A percentile compares a stretch with the other conserved stretches of the same genome.
Evolutionary conservation across 768 basidiomycete species (phyloP).

Genomic region (Collybia nuda): DNA sequence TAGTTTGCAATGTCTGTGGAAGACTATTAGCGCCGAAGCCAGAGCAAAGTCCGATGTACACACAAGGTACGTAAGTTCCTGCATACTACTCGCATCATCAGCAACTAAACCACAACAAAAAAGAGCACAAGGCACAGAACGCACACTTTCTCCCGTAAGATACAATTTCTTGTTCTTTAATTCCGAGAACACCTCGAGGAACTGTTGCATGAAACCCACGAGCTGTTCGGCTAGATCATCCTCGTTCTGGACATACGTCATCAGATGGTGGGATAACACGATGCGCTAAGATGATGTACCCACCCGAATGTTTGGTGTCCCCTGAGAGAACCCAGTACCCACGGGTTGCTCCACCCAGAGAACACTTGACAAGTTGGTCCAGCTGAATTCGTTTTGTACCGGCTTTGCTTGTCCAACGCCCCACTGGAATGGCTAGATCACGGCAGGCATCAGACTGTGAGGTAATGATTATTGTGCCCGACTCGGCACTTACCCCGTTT

Average conservation of each 20-base stretch:
- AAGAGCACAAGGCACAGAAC: conserved; percentile 20
- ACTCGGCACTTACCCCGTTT: conserved; percentile 54
- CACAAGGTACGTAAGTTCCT: conserved; percentile 59
- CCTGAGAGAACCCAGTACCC: conserved; percentile 77
- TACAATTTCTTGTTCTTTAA: conserved; percentile 73
- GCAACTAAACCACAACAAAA: not conserved
- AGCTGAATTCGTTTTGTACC: conserved; percentile 65
- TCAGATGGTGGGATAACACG: not conserved
- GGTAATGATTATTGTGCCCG: not conserved
- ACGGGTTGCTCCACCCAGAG: conserved; percentile 81
- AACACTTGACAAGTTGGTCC: conserved; percentile 78
- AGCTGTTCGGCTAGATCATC: conserved; percentile 47
- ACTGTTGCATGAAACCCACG: conserved; percentile 70
- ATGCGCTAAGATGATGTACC: conserved; percentile 14
- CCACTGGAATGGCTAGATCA: conserved; percentile 65
- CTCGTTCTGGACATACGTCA: conserved; percentile 35
- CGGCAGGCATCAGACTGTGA: not conserved
- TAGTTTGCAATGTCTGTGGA: conserved; percentile 69
- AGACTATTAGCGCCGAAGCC: not conserved
- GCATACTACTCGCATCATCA: conserved; percentile 51
- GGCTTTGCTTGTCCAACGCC: conserved; percentile 61
- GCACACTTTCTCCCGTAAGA: conserved; percentile 72
- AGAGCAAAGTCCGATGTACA: conserved; percentile 18
- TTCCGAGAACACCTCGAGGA: conserved; percentile 72
- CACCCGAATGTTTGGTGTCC: conserved; percentile 61